Base-by-base conservation (phyloP, 257 asterid genomes). In the Paraleonurus japonicus region DNA sequence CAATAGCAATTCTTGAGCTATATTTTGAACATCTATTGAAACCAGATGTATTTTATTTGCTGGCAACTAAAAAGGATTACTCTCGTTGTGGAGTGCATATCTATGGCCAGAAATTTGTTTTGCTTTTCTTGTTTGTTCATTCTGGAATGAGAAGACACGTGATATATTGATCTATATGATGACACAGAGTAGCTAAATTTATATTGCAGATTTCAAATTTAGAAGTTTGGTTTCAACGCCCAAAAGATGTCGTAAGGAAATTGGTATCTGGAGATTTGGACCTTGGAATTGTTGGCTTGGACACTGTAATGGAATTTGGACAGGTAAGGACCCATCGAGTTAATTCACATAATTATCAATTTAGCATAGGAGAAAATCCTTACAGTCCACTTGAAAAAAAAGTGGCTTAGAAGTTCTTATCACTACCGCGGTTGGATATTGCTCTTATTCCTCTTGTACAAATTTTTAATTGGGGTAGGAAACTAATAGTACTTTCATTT, bases 191-290 rank as follows among this genome's bases (percentile, higher is more conserved):
- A 24, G 54, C 71, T 58, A 48, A n/a, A 10, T 62, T 20, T 59
- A 61, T 80, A 23, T 78, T 71, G 51, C 94, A 94, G 99, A 80
- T 94, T 69, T 69, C 93, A 23, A 84, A 88, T 76, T 71, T 94
- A 75, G 96, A 94, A 81, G 98, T 94, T 54, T 94, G 99, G 99
- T 89, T 84, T 85, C 99, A 94, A 79, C 92, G 99, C 84, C 99
- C 97, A 30, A 94, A 94, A 81, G 99, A 94, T 64, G 82, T 94
- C 3, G 98, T 94, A 73, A 83, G 99, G 81, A 94, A 91, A 79
- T 82, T 94, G 84, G 85, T 84, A 15, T 86, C 98, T 5, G 99
- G 99, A 83, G 98, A 94, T 85, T 76, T 94, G 71, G 99, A 94
- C 84, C 96, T 94, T 72, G 99, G 99, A 68, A 88, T 94, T 75